A percentile compares a stretch with the other conserved stretches of the same genome.
phyloP scores from a whole-genome alignment of 176 grass and related monocot genomes.

The Tillandsia fasciculata region DNA sequence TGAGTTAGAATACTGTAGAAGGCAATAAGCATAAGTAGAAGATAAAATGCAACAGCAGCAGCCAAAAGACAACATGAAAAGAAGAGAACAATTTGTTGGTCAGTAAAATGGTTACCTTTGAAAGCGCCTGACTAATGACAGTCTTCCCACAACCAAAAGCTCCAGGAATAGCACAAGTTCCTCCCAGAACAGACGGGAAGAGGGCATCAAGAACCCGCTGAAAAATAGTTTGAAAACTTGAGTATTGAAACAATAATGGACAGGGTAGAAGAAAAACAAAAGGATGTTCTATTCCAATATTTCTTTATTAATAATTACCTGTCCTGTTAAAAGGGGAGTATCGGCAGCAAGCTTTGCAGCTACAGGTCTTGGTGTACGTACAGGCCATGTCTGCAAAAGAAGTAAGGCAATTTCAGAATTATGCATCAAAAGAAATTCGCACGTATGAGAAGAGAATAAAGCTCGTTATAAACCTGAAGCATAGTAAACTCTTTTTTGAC shows the following conservation, averaged over 20 bases:
- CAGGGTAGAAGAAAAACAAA: background rate
- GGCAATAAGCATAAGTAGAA: conserved; percentile 13
- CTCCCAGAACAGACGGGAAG: conserved; percentile 85
- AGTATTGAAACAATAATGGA: background rate
- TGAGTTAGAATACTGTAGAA: conserved; percentile 81
- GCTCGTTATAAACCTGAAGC: conserved; percentile 53
- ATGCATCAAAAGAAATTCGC: conserved; percentile 6
- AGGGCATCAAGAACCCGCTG: conserved; percentile 90
- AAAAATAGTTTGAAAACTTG: background rate
- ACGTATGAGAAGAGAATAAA: conserved; percentile 1
- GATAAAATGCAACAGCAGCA: background rate
- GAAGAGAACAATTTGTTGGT: conserved; percentile 2
- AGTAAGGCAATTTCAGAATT: conserved; percentile 12
- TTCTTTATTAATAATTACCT: conserved; percentile 33
- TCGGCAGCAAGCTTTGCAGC: conserved; percentile 71
- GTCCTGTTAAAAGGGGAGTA: conserved; percentile 73
- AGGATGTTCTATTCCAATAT: background rate
- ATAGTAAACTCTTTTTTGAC: conserved; percentile 67
- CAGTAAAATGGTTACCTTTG: conserved; percentile 48
- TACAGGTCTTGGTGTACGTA: conserved; percentile 81
- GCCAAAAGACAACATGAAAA: background rate
- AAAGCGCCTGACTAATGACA: conserved; percentile 96
- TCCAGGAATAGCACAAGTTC: conserved; percentile 86
- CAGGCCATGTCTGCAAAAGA: conserved; percentile 60
- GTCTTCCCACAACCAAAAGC: conserved; percentile 96